Evolutionary conservation across 805 yeast species (phyloP).

Genomic region (Hemisphaericaspora nanyangensis): DNA sequence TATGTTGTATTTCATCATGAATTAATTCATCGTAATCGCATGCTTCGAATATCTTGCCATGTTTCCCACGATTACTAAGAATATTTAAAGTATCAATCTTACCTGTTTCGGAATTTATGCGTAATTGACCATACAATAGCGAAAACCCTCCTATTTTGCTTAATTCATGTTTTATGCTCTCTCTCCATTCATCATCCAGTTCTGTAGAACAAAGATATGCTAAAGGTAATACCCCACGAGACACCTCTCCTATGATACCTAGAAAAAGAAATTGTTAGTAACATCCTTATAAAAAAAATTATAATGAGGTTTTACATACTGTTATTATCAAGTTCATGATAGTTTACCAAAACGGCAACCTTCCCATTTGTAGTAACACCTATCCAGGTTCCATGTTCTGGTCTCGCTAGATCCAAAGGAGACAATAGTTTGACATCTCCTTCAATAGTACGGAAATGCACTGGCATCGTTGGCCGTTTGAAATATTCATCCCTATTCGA

Average conservation of each 20-base stretch:
- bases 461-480: slow-evolving; percentile 64
- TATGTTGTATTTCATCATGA: slow-evolving; percentile 15
- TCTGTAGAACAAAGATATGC: slow-evolving; percentile 37
- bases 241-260: slow-evolving; percentile 31
- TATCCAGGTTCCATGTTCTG: slow-evolving; percentile 89
- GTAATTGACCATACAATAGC: slow-evolving; percentile 51
- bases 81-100: slow-evolving; percentile 37
- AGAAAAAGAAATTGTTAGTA: too few species aligned
- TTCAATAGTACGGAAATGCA: slow-evolving; percentile 34
- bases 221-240: slow-evolving; percentile 52
- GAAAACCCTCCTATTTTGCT: slow-evolving; percentile 59
- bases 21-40: slow-evolving; percentile 1
- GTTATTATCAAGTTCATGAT: slow-evolving; percentile 44
- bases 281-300: not conserved
- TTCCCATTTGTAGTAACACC: slow-evolving; percentile 61
- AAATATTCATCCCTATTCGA: slow-evolving; percentile 89
- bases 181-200: slow-evolving; percentile 45
- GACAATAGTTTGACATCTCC: slow-evolving; percentile 44
- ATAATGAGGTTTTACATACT: slow-evolving; percentile 11
- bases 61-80: slow-evolving; percentile 49
- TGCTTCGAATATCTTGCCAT: slow-evolving; percentile 28
- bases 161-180: slow-evolving; percentile 20
- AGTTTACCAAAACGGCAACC: slow-evolving; percentile 74
- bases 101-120: slow-evolving; percentile 17
- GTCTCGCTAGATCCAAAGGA: slow-evolving; percentile 71